Base-by-base conservation (phyloP, 108 stramenopile genomes). In the Mediolabrus comicus region DNA sequence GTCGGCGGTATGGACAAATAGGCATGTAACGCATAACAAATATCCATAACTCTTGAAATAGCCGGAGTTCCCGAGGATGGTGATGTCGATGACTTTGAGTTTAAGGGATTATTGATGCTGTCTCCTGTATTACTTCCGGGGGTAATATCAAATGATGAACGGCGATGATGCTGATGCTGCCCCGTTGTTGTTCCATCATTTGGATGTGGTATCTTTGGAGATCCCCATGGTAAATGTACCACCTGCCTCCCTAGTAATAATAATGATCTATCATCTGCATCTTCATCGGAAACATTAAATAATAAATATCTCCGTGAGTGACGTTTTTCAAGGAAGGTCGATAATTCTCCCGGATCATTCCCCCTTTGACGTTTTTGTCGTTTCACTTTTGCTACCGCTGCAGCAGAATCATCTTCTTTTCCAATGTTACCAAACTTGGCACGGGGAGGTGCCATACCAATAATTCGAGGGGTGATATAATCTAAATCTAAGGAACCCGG, bases 21-120 rank as follows among this genome's bases (percentile, higher is more conserved):
- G 35, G 90, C 86, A 58, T 89, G 84, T 3, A 94, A 54, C 1
- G 83, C 77, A 63, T 92, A 94, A 53, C 89, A 90, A 13, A 85
- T 79, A 14, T 86, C 72, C 55, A 90, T 67, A 11, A 94, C 46
- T 25, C 70, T 64, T 16, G 82, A 41, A 25, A 91, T 63, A 28
- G 84, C 76, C 9, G 90, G 90, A 9, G 83, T 89, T 52, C 75
- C 74, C 0, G 83, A 77, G 17, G 63, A 65, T 49, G 46, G 46
- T 52, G 41, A 65, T n/a, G n/a, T n/a, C n/a, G n/a, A n/a, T n/a
- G n/a, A n/a, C n/a, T n/a, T n/a, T n/a, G n/a, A n/a, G n/a, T n/a
- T n/a, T n/a, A n/a, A 49, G 46, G 46, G 46, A 49, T 22, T 49
- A 49, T n/a, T n/a, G n/a, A n/a, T 39, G n/a, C 25, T 25, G 8